Conservation (phyloP, 441 rosid species). For the Corymbia calophylla region DNA sequence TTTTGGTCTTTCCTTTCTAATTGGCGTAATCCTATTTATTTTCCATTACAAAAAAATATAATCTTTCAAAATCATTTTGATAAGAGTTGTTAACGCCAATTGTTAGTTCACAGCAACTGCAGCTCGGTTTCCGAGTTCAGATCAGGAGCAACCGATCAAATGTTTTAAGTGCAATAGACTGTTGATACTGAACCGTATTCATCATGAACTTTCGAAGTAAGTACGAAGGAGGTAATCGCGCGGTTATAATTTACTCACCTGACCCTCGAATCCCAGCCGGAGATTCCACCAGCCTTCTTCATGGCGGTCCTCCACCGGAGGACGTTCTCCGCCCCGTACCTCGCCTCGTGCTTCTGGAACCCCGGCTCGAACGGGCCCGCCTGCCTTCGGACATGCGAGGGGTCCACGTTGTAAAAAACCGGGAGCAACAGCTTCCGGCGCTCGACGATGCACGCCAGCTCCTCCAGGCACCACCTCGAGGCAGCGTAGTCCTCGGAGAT, state of each 20-base stretch:
- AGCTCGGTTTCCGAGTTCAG: not conserved
- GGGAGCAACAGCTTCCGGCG: conserved; percentile 15
- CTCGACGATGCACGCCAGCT: conserved; percentile 8
- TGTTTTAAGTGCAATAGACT: not conserved
- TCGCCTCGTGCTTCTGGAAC: not conserved
- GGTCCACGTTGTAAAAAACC: conserved; percentile 20
- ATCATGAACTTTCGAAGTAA: not conserved
- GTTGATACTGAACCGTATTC: not conserved
- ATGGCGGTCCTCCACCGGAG: conserved; percentile 31
- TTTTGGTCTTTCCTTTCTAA: too few relatives aligned
- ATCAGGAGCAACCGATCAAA: not conserved
- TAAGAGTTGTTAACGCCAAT: too few relatives aligned
- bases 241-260: not conserved
- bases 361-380: conserved; percentile 7
- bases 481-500: conserved; percentile 9
- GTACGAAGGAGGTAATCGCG: not conserved
- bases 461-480: conserved; percentile 20
- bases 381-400: conserved; percentile 26
- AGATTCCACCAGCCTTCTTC: conserved; percentile 29
- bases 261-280: conserved; percentile 20
- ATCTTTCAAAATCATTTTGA: too few relatives aligned
- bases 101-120: not conserved
- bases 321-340: conserved; percentile 4
- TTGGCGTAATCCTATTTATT: too few relatives aligned
- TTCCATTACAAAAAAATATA: too few relatives aligned